Percentiles rank a stretch among this genome's conserved stretches.
Conservation (phyloP, 805 yeast genomes). For the Scheffersomyces coipomensis region DNA sequence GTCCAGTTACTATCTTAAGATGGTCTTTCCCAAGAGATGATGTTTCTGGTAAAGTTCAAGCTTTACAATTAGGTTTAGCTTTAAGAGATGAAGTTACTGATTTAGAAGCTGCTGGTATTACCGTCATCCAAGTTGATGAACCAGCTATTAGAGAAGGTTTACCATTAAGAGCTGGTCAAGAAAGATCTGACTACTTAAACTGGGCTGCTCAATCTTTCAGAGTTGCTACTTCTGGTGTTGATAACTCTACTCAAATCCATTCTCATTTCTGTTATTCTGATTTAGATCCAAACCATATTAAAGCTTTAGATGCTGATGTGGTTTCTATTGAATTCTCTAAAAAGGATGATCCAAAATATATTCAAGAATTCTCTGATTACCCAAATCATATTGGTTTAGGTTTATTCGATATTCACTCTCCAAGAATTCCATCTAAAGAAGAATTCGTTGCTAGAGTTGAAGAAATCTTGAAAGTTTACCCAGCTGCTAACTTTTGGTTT, state of each 20-base stretch:
- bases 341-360: conserved; percentile 98
- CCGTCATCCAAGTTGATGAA: conserved; percentile 98
- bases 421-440: conserved; percentile 97
- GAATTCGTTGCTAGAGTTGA: conserved; percentile 93
- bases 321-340: conserved; percentile 99
- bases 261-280: conserved; percentile 99
- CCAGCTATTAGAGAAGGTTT: conserved; percentile 99
- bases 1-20: conserved; percentile 99
- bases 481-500: conserved; percentile 98
- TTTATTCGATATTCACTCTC: conserved; percentile 98
- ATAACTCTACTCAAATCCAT: conserved; percentile 94
- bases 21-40: conserved; percentile 99
- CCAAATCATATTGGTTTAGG: conserved; percentile 99
- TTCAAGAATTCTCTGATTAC: conserved; percentile 95
- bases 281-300: conserved; percentile 98
- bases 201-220: conserved; percentile 99
- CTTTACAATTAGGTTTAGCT: conserved; percentile 95
- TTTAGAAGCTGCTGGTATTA: conserved; percentile 97
- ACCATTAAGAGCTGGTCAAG: conserved; percentile 97
- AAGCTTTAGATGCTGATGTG: conserved; percentile 99
- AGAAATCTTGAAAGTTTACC: conserved; percentile 94
- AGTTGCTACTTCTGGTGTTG: conserved; percentile 98
- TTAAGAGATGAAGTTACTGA: conserved; percentile 98
- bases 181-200: conserved; percentile 91
- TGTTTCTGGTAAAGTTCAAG: conserved; percentile 87